These are phyloP conservation scores for Chlorella sp. DNA, from an alignment of 139 green algal species.

Conservation along the genomic window DNA sequence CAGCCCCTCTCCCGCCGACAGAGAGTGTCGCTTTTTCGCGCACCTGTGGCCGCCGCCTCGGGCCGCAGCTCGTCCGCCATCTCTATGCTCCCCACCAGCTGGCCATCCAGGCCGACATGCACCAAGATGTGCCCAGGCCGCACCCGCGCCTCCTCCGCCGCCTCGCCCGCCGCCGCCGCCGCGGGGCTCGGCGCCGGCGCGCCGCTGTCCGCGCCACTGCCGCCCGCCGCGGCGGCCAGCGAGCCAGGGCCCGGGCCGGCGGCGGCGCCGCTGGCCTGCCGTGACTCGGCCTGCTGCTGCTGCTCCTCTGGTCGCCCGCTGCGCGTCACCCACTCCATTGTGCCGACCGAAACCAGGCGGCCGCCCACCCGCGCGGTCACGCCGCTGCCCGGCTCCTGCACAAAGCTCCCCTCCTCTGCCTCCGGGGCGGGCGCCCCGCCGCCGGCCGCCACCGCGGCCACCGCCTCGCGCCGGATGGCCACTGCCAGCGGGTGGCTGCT, in stretches of 20 bases:
- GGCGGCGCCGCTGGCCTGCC: too few relatives aligned
- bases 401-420: slow-evolving; percentile 70
- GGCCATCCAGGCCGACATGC: slow-evolving; percentile 62
- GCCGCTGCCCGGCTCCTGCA: slow-evolving; percentile 79
- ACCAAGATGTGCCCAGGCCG: slow-evolving; percentile 63
- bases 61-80: slow-evolving; percentile 64
- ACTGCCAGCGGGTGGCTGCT: slow-evolving; percentile 78
- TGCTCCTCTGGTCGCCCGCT: slow-evolving; percentile 9
- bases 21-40: slow-evolving; percentile 9
- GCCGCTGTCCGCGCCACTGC: not conserved
- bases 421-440: not conserved
- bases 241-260: too few relatives aligned
- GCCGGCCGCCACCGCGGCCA: not conserved
- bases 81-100: slow-evolving; percentile 59
- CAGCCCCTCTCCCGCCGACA: not conserved
- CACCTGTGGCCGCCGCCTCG: slow-evolving; percentile 59
- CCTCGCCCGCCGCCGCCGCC: not conserved
- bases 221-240: not conserved
- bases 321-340: slow-evolving; percentile 68
- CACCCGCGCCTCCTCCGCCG: slow-evolving; percentile 2
- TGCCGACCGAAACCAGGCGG: slow-evolving; percentile 71
- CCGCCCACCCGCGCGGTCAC: slow-evolving; percentile 66
- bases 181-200: not conserved
- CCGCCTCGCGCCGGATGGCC: slow-evolving; percentile 39
- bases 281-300: not conserved